Percentiles rank a stretch among this genome's conserved stretches.
These are phyloP conservation scores for Hygrophorus pudorinus DNA, from an alignment of 768 basidiomycete species.

Conservation along the genomic window DNA sequence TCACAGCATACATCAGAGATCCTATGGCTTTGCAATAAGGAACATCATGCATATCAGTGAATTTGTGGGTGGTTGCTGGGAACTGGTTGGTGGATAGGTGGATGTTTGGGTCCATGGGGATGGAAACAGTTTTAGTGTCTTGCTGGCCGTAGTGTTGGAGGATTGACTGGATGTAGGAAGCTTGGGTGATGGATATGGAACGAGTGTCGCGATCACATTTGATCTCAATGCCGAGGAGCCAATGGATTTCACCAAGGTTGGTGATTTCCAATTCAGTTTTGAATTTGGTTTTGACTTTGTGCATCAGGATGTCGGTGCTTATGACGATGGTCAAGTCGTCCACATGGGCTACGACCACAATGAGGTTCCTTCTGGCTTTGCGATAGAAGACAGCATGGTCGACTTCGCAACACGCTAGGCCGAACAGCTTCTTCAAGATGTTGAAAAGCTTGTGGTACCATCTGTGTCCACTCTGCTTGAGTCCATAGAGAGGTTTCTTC, in stretches of 20 bases:
- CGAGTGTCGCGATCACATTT: constrained; percentile 7
- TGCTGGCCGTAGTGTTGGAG: constrained; percentile 11
- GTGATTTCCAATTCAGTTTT: constrained; percentile 14
- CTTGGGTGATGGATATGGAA: constrained; percentile 20
- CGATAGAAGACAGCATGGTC: constrained; percentile 18
- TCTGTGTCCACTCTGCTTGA: constrained; percentile 18
- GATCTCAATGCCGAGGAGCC: constrained; percentile 14
- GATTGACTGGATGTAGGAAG: constrained; percentile 17
- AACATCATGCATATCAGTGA: constrained; percentile 5
- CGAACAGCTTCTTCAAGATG: constrained; percentile 5
- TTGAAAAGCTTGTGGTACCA: constrained; percentile 17
- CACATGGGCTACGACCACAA: constrained; percentile 19
- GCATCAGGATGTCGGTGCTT: constrained; percentile 9
- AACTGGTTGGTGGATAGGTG: constrained; percentile 6
- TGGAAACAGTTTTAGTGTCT: constrained; percentile 12
- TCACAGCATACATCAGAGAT: constrained; percentile 15
- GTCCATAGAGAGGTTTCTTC: constrained; percentile 18
- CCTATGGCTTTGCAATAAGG: constrained; percentile 15
- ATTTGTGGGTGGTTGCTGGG: constrained; percentile 7
- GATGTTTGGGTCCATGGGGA: constrained; percentile 12
- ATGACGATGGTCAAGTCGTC: constrained; percentile 22
- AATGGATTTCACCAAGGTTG: constrained; percentile 11
- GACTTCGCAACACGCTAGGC: constrained; percentile 12
- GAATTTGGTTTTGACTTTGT: constrained; percentile 16
- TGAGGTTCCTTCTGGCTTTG: constrained; percentile 7